Percentiles rank a stretch among this genome's conserved stretches.
phyloP scores from a whole-genome alignment of 225 moss, liverwort and hornwort species.

The Climacium dendroides region DNA sequence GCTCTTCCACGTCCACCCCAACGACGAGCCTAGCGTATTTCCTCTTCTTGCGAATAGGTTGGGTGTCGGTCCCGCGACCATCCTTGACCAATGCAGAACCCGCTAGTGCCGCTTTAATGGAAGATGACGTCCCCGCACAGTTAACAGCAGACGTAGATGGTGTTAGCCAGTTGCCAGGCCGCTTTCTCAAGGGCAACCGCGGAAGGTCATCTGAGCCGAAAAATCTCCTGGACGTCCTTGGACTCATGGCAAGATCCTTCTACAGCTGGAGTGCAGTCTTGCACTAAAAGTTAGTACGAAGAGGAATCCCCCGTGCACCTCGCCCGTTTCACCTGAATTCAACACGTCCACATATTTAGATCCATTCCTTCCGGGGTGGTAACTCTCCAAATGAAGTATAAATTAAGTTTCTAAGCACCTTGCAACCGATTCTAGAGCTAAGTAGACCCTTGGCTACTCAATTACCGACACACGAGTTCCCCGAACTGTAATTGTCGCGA shows the following conservation, averaged over 20 bases:
- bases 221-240: not conserved
- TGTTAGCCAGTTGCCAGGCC: conserved; percentile 7
- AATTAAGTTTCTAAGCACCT: not conserved
- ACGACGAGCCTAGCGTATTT: not conserved
- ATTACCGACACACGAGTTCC: not conserved
- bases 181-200: conserved; percentile 9
- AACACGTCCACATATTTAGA: not conserved
- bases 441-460: not conserved
- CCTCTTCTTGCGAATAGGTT: conserved; percentile 3
- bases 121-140: not conserved
- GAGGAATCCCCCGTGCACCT: not conserved
- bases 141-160: not conserved
- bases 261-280: not conserved
- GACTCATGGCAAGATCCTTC: conserved; percentile 13
- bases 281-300: not conserved
- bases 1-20: not conserved
- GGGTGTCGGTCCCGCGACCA: not conserved
- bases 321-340: not conserved
- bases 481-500: not conserved
- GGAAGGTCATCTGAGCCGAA: not conserved
- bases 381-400: not conserved
- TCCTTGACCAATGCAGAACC: not conserved
- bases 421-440: not conserved
- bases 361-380: not conserved
- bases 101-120: not conserved